Conservation (phyloP, 2,329 filamentous ascomycete species). For the Diaporthe amygdali region DNA sequence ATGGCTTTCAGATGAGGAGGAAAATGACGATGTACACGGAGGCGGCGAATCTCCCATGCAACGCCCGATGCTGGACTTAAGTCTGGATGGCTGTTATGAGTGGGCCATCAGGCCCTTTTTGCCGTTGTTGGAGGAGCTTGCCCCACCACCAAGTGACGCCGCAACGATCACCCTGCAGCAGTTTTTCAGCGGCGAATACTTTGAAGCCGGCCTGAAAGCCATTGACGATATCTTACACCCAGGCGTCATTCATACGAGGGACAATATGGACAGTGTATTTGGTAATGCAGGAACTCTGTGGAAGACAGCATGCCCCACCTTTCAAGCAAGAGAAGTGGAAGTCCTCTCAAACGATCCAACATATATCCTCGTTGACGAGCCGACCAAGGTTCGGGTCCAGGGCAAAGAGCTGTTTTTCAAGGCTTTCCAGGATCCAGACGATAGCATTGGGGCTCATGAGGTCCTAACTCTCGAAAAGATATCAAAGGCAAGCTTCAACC, state of each 20-base stretch:
- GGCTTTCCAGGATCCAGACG: background rate
- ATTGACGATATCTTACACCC: background rate
- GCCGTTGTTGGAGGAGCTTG: background rate
- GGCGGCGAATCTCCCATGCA: background rate
- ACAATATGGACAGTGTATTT: background rate
- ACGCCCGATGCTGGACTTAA: background rate
- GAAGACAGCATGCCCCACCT: constrained; percentile 5
- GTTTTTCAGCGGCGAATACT: background rate
- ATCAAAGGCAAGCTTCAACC: background rate
- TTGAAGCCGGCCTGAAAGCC: background rate
- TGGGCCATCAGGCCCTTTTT: background rate
- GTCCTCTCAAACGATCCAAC: background rate
- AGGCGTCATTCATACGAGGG: background rate
- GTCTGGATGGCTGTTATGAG: constrained; percentile 1
- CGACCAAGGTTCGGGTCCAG: background rate
- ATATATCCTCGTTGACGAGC: background rate
- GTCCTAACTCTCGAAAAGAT: constrained; percentile 2
- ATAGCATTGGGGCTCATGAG: background rate
- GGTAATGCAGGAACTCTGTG: background rate
- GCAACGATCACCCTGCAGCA: background rate
- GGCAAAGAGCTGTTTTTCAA: background rate
- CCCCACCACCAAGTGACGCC: background rate
- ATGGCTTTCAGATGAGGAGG: background rate
- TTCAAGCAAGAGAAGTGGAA: background rate
- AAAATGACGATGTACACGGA: background rate